A percentile compares a stretch with the other conserved stretches of the same genome.
phyloP scores from a whole-genome alignment of 768 basidiomycete genomes.

The Termitomyces sp. region DNA sequence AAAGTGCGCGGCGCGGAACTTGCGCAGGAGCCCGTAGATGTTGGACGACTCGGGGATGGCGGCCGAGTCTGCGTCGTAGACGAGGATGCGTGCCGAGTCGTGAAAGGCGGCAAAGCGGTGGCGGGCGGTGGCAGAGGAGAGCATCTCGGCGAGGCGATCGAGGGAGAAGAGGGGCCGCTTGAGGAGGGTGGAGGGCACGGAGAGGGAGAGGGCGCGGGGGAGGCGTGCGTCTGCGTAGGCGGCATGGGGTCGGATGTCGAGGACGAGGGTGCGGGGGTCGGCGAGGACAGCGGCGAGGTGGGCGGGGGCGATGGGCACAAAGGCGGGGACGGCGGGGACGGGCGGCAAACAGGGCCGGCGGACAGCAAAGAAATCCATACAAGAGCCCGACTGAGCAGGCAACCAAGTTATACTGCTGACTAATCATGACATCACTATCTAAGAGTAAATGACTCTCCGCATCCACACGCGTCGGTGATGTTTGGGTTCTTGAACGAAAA shows the following conservation, averaged over 20 bases:
- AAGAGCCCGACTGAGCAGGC: too few relatives aligned
- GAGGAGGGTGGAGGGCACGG: constrained; percentile 91
- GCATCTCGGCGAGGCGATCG: constrained; percentile 70
- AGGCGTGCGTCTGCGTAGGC: constrained; percentile 64
- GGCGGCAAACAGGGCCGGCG: constrained; percentile 29
- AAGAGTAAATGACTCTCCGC: constrained; percentile 88
- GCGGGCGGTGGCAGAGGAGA: constrained; percentile 57
- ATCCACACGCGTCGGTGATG: constrained; percentile 91
- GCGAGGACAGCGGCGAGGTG: constrained; percentile 25
- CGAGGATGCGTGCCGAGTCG: constrained; percentile 57
- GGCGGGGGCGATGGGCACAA: constrained; percentile 21
- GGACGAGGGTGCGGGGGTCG: constrained; percentile 47
- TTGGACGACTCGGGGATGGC: constrained; percentile 59
- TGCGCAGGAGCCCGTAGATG: constrained; percentile 66
- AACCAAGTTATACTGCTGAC: constrained; percentile 3
- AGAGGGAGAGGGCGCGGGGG: constrained; percentile 70
- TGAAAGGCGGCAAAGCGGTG: constrained; percentile 56
- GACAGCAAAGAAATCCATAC: constrained; percentile 40
- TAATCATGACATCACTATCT: constrained; percentile 18
- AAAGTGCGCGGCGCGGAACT: constrained; percentile 55
- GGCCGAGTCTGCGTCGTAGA: constrained; percentile 79
- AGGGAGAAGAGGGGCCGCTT: constrained; percentile 86
- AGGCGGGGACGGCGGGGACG: constrained; percentile 1
- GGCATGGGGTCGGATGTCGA: constrained; percentile 87
- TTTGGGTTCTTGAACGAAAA: constrained; percentile 89